Percentiles rank a stretch among this genome's conserved stretches.
Evolutionary conservation across 129 eudicot genomes (phyloP).

Genomic region (Calendula officinalis): DNA sequence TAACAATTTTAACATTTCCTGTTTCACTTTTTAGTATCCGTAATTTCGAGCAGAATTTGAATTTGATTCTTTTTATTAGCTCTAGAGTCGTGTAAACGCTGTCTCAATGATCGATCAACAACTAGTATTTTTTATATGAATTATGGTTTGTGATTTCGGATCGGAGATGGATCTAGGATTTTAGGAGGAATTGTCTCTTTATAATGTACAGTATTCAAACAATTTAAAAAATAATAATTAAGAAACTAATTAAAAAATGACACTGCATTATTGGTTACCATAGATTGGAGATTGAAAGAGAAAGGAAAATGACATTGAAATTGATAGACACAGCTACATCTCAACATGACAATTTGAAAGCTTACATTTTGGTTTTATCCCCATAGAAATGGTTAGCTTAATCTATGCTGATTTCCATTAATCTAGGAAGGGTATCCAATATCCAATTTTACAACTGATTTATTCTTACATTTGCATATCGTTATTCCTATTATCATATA

Average conservation of each 20-base stretch:
- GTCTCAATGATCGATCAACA: neutral
- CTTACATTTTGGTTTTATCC: neutral
- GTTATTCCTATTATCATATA: neutral
- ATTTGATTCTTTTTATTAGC: constrained; percentile 16
- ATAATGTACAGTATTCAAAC: neutral
- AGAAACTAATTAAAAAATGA: neutral
- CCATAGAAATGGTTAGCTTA: neutral
- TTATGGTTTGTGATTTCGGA: constrained; percentile 8
- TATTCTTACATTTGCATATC: too few species aligned
- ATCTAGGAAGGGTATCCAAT: neutral
- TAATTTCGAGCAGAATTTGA: neutral
- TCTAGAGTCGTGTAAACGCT: neutral
- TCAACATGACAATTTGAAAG: constrained; percentile 15
- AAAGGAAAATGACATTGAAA: constrained; percentile 1
- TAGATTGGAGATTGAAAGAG: neutral
- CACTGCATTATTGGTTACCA: constrained; percentile 8
- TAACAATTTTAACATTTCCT: neutral
- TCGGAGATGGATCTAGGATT: constrained; percentile 26
- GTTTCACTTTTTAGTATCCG: neutral
- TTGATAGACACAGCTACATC: neutral
- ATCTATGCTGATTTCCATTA: neutral
- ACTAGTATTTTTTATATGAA: constrained; percentile 5
- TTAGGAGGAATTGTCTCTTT: neutral
- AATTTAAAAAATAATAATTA: neutral
- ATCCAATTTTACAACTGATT: too few species aligned